phyloP scores from a whole-genome alignment of 2,329 filamentous ascomycete species.

The Fusarium algeriense region DNA sequence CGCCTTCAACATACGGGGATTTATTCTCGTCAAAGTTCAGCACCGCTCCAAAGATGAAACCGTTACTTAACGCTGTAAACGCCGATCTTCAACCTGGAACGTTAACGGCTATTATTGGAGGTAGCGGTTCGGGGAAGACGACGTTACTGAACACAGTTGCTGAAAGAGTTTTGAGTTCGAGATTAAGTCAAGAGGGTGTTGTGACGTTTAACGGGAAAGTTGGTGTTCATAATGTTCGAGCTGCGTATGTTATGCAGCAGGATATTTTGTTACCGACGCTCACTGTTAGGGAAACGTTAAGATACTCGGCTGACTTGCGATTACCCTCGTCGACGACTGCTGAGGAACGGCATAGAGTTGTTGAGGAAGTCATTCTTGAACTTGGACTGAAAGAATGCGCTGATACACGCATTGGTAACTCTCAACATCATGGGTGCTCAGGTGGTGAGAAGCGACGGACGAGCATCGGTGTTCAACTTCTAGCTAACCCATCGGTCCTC shows the following conservation, averaged over 20 bases:
- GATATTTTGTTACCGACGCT: slow-evolving; percentile 79
- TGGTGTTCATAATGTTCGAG: slow-evolving; percentile 66
- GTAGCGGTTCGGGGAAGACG: slow-evolving; percentile 80
- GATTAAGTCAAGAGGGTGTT: slow-evolving; percentile 64
- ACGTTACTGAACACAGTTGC: slow-evolving; percentile 79
- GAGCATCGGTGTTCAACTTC: slow-evolving; percentile 81
- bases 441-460: slow-evolving; percentile 83
- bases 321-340: slow-evolving; percentile 72
- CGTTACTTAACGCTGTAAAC: slow-evolving; percentile 72
- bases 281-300: slow-evolving; percentile 80
- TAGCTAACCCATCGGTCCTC: slow-evolving; percentile 82
- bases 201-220: slow-evolving; percentile 71
- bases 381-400: slow-evolving; percentile 82
- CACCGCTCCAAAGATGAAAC: slow-evolving; percentile 57
- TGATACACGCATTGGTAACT: slow-evolving; percentile 78
- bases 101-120: slow-evolving; percentile 80
- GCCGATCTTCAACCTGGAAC: slow-evolving; percentile 74
- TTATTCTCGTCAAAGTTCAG: slow-evolving; percentile 55
- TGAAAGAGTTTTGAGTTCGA: slow-evolving; percentile 71
- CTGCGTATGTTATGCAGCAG: slow-evolving; percentile 81
- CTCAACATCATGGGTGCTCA: slow-evolving; percentile 79
- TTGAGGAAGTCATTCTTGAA: slow-evolving; percentile 82
- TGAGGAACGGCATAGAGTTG: slow-evolving; percentile 70
- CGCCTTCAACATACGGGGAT: slow-evolving; percentile 60
- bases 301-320: slow-evolving; percentile 78